Evolutionary conservation across 2,329 filamentous ascomycete genomes (phyloP), one percentile per base, ranked within the genome.

Genomic region (Cyphellophora attinorum): DNA sequence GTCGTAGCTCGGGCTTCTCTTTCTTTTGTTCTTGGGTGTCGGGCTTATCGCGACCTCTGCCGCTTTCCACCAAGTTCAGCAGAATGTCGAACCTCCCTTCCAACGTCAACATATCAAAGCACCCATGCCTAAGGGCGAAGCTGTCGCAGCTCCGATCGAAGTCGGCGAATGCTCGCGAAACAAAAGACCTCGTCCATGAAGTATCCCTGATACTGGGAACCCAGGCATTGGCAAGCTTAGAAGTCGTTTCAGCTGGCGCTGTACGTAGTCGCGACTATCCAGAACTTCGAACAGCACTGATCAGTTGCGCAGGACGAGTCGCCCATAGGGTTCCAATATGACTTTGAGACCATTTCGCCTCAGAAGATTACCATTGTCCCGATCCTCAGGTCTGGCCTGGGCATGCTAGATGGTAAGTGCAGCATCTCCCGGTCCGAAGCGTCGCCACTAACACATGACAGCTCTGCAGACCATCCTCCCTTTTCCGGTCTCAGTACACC

Each of bases 301-400:
- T 12, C 12, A 35, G 25, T 30, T 41, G 11, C n/a, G 21, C 47
- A 93, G 83, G 84, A 79, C 54, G 64, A 72, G 53, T 91, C 85
- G 0, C 82, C 85, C 1, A 70, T 96, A 19, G 83, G 81, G 45
- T 85, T 79, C 57, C 62, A 76, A 42, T 94, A 88, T 62, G 70
- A 74, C 11, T 78, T 75, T 1, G 72, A 74, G 23, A 67, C 67
- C 25, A 68, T 85, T 45, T 59, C 70, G 5, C 80, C 84, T 1
- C 61, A 68, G 31, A 72, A 72, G 39, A 74, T 95, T 48, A 88
- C 80, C 34, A 72, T 96, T 34, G 80, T 96, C 3, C 89, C 89
- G 23, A 93, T 96, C 58, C 74, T 96, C n/a, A 75, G 89, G 41
- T 93, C 85, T 3, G 89, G 89, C 16, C 68, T 95, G 27, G 84